Base-by-base conservation (phyloP, 2,329 filamentous ascomycete species). In the Xylariaceae sp. region DNA sequence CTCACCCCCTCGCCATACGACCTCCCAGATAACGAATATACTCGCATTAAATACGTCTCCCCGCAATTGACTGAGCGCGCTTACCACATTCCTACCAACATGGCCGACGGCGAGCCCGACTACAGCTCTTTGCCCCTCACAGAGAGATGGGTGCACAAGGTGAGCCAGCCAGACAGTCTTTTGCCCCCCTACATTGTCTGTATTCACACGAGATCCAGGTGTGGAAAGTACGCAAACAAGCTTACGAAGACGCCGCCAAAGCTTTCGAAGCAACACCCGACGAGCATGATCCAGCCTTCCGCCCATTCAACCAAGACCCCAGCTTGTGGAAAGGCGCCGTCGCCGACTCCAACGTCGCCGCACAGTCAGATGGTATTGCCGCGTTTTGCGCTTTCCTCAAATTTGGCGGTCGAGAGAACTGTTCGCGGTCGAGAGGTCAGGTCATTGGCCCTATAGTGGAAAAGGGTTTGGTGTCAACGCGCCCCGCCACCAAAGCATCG, bases 151-250 rank as follows among this genome's bases (percentile, higher is more conserved):
- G 76, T 81, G 47, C 90, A 95, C 76, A 95, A 95, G 75, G 83
- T 86, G 62, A 47, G 67, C 11, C 35, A 39, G 14, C 42, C 12
- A 15, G 6, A 30, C 14, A 35, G 15, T 19, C 36, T 32, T 17
- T 11, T 39, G 22, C 15, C 33, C 17, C 27, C 36, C 32, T 22
- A 6, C 39, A 36, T 18, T 33, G 35, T 42, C 32, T 22, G 12
- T 50, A 19, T 32, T 36, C 33, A 42, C 12, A 17, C 32, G 17
- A 17, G 19, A 17, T 44, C 27, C 62, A 88, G 87, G 82, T 88
- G 64, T 99, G 94, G 94, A 99, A 99, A 79, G 91, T 95, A 39
- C 83, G 94, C 64, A 99, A 99, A 73, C 84, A 83, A 65, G 94
- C 85, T 46, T 99, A 97, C 67, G 94, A 99, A 77, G 90, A 94